Evolutionary conservation across 176 grass and related monocot species (phyloP), one percentile per base, ranked within the genome.

Genomic region (Metroxylon sagu): DNA sequence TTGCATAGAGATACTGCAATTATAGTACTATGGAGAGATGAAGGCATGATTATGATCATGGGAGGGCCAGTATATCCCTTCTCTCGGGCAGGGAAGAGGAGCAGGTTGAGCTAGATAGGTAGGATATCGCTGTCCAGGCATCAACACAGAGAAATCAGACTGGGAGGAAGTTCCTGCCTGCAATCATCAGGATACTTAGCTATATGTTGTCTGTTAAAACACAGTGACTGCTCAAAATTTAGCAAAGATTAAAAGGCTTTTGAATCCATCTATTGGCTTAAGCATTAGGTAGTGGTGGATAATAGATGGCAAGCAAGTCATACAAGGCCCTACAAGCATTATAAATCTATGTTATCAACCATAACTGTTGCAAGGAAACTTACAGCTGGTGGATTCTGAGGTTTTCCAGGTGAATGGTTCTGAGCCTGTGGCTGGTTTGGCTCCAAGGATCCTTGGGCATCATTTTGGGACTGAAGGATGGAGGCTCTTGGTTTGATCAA

Each of bases 21-120:
- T 43, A 43, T 10, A 43, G 35, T 6, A 43, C 35, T 43, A 43
- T 43, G 35, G 35, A 43, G 31, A 4, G 29, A 16, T 14, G 61
- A 12, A 56, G 52, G 26, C n/a, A 17, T 18, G 3, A 16, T 16
- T 18, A 54, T n/a, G 62, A 59, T 85, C 79, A 53, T 98, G 94
- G 6, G 79, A 23, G 29, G 94, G 94, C 94, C 94, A 92, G 1
- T 71, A 84, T 67, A 98, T 71, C n/a, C 93, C 88, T 80, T 98
- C 94, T 58, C 93, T 82, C 3, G 52, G 60, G 25, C 87, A 97
- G 30, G 88, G 93, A 64, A 92, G 88, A 52, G 82, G 88, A 50
- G 84, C 79, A 16, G 84, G 87, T 70, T 89, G 87, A 52, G 84
- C 87, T 55, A 98, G 80, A 79, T 76, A 98, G 15, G 84, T 98